Evolutionary conservation across 106 monocot genomes (phyloP).

Genomic region (Narthecium ossifragum): DNA sequence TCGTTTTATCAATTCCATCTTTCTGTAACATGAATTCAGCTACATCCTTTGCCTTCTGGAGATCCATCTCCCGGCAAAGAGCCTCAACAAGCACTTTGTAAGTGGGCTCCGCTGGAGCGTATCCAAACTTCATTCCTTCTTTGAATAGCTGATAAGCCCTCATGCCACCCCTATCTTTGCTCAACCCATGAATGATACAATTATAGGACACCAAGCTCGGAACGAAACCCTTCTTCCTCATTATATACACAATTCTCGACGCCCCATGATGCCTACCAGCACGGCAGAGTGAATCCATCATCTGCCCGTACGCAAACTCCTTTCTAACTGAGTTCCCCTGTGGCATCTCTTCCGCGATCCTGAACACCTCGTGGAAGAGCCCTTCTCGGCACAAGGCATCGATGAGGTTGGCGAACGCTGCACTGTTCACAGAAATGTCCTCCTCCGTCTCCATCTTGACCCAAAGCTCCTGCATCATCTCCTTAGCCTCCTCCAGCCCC

Average conservation of each 20-base stretch:
- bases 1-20: constrained; percentile 30
- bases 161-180: constrained; percentile 57
- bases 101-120: constrained; percentile 44
- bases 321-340: constrained; percentile 43
- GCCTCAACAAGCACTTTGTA: constrained; percentile 69
- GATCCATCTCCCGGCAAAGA: constrained; percentile 64
- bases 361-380: constrained; percentile 63
- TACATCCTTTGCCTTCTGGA: constrained; percentile 67
- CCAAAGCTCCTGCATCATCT: constrained; percentile 54
- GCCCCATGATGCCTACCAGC: constrained; percentile 59
- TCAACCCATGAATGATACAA: constrained; percentile 73
- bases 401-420: constrained; percentile 72
- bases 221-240: constrained; percentile 63
- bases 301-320: constrained; percentile 75
- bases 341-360: constrained; percentile 78
- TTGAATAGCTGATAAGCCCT: constrained; percentile 76
- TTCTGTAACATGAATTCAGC: constrained; percentile 49
- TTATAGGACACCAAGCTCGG: constrained; percentile 86
- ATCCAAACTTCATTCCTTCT: constrained; percentile 69
- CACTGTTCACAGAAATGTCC: constrained; percentile 26
- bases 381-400: constrained; percentile 73
- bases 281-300: constrained; percentile 80
- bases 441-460: constrained; percentile 36
- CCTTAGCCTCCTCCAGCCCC: constrained; percentile 32
- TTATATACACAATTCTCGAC: constrained; percentile 78